These are phyloP conservation scores for Raphanus sativus DNA, from an alignment of 345 rosid species.

Conservation along the genomic window DNA sequence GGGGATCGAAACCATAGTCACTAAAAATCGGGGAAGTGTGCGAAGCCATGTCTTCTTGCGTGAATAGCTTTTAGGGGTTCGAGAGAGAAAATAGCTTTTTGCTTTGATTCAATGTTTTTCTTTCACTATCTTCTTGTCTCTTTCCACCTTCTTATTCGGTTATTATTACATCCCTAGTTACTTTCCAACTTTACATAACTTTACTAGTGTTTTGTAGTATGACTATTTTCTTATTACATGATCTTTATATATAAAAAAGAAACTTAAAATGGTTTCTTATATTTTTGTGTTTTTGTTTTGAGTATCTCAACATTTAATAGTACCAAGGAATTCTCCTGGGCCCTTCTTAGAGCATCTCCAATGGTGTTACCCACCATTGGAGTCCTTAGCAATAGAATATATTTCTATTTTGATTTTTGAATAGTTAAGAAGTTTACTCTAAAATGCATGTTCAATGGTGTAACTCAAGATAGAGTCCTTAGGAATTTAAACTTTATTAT, in stretches of 20 bases:
- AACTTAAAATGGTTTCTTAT: too few relatives aligned
- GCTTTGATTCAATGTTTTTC: constrained; percentile 15
- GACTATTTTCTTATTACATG: neutral
- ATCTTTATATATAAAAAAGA: neutral
- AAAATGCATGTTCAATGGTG: too few relatives aligned
- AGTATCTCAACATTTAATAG: constrained; percentile 22
- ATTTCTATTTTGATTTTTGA: too few relatives aligned
- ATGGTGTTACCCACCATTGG: too few relatives aligned
- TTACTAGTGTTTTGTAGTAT: neutral
- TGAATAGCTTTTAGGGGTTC: neutral
- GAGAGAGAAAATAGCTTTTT: neutral
- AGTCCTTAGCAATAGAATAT: too few relatives aligned
- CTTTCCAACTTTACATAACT: neutral
- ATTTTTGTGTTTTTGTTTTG: neutral
- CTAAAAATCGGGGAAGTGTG: constrained; percentile 66
- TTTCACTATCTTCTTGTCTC: constrained; percentile 24
- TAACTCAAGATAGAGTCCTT: too few relatives aligned
- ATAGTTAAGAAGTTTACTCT: too few relatives aligned
- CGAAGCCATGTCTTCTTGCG: constrained; percentile 22
- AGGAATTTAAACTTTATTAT: too few relatives aligned
- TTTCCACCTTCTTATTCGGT: constrained; percentile 21
- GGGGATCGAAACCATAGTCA: constrained; percentile 95
- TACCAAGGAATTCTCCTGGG: constrained; percentile 24
- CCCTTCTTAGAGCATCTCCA: too few relatives aligned
- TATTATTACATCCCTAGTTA: neutral